A percentile compares a stretch with the other conserved stretches of the same genome.
Conservation (phyloP, 2,329 filamentous ascomycete species). For the Ascochyta koolunga region DNA sequence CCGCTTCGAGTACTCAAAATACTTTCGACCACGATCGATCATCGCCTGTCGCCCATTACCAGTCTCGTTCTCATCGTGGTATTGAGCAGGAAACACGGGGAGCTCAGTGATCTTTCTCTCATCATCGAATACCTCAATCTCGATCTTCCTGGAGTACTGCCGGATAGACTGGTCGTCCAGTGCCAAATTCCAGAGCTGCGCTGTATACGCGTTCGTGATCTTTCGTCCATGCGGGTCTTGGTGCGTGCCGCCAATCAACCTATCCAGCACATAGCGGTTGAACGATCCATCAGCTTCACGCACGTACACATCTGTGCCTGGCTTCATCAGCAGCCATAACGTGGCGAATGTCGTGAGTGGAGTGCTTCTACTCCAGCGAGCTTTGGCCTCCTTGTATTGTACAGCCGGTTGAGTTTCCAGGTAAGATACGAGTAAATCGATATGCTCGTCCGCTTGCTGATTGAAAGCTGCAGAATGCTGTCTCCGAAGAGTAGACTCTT, state of each 20-base stretch:
- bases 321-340: conserved; percentile 17
- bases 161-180: neutral
- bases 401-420: neutral
- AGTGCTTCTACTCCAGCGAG: neutral
- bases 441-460: neutral
- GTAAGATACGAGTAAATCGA: neutral
- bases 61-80: neutral
- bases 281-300: conserved; percentile 9
- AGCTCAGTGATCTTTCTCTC: neutral
- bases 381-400: neutral
- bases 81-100: neutral
- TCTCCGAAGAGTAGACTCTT: neutral
- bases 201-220: neutral
- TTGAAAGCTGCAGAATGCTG: neutral
- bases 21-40: neutral
- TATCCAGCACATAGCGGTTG: conserved; percentile 13
- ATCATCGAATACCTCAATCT: neutral
- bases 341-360: conserved; percentile 12
- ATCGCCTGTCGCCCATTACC: neutral
- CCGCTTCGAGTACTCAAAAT: neutral
- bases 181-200: neutral
- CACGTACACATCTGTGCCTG: conserved; percentile 17
- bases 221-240: neutral
- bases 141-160: neutral
- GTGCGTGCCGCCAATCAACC: neutral